Percentiles rank a stretch among this genome's conserved stretches.
These are phyloP conservation scores for Cercospora canescens DNA, from an alignment of 2,329 filamentous ascomycete genomes.

Conservation along the genomic window DNA sequence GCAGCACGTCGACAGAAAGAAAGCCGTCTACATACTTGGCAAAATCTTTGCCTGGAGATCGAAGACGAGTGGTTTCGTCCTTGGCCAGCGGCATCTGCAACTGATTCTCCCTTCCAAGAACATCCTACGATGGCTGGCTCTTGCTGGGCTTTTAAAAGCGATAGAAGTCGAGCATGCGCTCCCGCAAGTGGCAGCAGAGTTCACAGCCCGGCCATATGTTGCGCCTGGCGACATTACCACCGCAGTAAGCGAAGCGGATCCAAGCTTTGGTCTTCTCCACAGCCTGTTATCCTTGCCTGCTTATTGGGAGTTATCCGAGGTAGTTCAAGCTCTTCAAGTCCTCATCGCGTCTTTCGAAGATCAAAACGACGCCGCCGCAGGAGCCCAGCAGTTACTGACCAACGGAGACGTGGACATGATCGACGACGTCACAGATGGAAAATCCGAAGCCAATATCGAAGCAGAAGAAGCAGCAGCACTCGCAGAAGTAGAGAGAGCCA, in stretches of 20 bases:
- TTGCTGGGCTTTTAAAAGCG: slow-evolving; percentile 52
- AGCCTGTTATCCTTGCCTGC: slow-evolving; percentile 64
- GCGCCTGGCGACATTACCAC: slow-evolving; percentile 60
- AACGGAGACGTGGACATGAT: slow-evolving; percentile 50
- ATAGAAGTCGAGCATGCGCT: slow-evolving; percentile 47
- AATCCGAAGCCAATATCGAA: slow-evolving; percentile 32
- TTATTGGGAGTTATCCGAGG: slow-evolving; percentile 64
- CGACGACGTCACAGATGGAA: slow-evolving; percentile 24
- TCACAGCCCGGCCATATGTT: slow-evolving; percentile 41
- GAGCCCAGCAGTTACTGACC: slow-evolving; percentile 16
- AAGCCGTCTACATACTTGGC: slow-evolving; percentile 57
- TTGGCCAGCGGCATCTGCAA: slow-evolving; percentile 17
- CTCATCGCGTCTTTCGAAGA: slow-evolving; percentile 69
- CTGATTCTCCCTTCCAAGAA: slow-evolving; percentile 41
- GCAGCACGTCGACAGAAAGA: slow-evolving; percentile 62
- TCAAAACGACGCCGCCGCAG: slow-evolving; percentile 23
- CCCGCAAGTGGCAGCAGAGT: slow-evolving; percentile 9
- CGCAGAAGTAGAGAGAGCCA: slow-evolving; percentile 65
- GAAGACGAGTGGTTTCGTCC: slow-evolving; percentile 6
- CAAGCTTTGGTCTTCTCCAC: slow-evolving; percentile 66
- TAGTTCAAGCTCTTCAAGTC: slow-evolving; percentile 64
- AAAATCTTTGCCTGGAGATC: slow-evolving; percentile 46
- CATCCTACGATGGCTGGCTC: slow-evolving; percentile 61
- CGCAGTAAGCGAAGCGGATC: slow-evolving; percentile 65
- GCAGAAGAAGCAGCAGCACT: slow-evolving; percentile 40